Percentiles rank a stretch among this genome's conserved stretches.
Conservation (phyloP, 2,329 filamentous ascomycete species). For the Ophiostoma populinum region DNA sequence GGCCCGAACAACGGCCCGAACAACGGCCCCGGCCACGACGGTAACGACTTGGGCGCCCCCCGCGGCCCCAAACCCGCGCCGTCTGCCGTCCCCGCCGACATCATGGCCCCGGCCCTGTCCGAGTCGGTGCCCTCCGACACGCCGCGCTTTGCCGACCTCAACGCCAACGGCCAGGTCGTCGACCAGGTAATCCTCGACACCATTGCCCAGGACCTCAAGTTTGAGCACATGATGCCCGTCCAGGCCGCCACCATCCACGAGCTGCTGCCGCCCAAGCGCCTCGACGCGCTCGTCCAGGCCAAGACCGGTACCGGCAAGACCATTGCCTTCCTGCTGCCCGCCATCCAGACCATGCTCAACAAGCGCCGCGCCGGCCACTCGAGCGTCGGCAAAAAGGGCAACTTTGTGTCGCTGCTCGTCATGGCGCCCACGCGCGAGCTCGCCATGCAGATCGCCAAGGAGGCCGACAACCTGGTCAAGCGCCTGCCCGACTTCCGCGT, state of each 20-base stretch:
- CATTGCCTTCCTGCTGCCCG: conserved; percentile 65
- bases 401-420: conserved; percentile 41
- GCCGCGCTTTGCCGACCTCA: conserved; percentile 28
- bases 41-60: too few relatives aligned
- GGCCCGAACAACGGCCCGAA: too few relatives aligned
- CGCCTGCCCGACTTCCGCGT: conserved; percentile 59
- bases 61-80: neutral
- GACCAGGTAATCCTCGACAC: conserved; percentile 29
- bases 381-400: conserved; percentile 6
- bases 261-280: conserved; percentile 26
- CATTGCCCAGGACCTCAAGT: conserved; percentile 30
- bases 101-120: conserved; percentile 19
- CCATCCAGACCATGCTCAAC: conserved; percentile 57
- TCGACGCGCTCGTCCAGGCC: conserved; percentile 55
- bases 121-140: conserved; percentile 25
- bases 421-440: conserved; percentile 56
- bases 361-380: conserved; percentile 14
- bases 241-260: conserved; percentile 33
- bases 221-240: conserved; percentile 36
- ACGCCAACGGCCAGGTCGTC: conserved; percentile 21
- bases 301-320: conserved; percentile 84
- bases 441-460: conserved; percentile 51
- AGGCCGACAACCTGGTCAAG: conserved; percentile 54
- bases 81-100: conserved; percentile 1
- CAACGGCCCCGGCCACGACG: neutral